Evolutionary conservation across 305 asterid species (phyloP).

Genomic region (Petunia hybrid): DNA sequence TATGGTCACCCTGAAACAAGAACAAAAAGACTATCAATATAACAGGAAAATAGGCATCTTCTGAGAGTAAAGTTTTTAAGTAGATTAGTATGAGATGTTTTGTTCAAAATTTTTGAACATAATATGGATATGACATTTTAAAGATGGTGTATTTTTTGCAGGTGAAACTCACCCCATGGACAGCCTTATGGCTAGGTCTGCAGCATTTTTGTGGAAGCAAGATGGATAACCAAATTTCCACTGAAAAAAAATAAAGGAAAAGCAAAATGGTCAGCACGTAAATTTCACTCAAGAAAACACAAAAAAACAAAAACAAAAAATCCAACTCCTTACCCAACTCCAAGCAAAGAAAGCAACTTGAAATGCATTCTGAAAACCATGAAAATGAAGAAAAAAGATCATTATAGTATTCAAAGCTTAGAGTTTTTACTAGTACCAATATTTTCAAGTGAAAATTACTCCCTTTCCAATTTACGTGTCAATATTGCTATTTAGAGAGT

Average conservation of each 20-base stretch:
- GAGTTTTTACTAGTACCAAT: neutral
- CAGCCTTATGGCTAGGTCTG: constrained; percentile 59
- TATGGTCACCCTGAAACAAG: constrained; percentile 46
- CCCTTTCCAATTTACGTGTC: too few relatives aligned
- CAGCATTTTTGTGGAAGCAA: constrained; percentile 61
- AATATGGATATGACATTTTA: neutral
- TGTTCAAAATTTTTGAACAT: neutral
- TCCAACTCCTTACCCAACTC: constrained; percentile 62
- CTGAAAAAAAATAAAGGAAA: constrained; percentile 39
- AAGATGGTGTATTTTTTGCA: neutral
- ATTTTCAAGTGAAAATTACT: neutral
- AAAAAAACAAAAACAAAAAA: neutral
- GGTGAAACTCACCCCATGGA: constrained; percentile 62
- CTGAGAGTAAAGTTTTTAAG: neutral
- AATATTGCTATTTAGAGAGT: too few relatives aligned
- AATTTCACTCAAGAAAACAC: neutral
- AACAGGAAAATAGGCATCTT: neutral
- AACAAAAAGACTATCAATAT: neutral
- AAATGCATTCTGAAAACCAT: constrained; percentile 65
- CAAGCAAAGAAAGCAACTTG: constrained; percentile 76
- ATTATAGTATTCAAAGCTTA: neutral
- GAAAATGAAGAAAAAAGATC: neutral
- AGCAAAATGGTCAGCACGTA: neutral
- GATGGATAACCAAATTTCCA: constrained; percentile 65
- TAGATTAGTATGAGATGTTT: neutral